phyloP scores from a whole-genome alignment of 805 yeast genomes.

The Saturnispora kantuleensis region DNA sequence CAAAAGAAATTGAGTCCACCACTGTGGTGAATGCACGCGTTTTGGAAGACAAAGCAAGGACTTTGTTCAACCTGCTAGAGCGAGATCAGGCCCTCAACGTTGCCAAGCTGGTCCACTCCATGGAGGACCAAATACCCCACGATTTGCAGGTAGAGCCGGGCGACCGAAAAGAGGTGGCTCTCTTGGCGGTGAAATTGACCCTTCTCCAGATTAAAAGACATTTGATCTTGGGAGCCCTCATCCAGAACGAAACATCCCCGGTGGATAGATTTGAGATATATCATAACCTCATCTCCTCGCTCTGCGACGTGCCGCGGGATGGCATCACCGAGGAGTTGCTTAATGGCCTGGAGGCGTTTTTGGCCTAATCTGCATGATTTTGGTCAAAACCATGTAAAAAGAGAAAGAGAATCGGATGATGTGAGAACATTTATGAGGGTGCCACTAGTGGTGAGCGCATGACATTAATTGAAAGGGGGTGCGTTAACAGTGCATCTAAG shows the following conservation, averaged over 20 bases:
- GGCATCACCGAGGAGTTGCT: conserved; percentile 69
- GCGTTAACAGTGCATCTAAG: no score
- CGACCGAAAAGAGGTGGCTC: conserved; percentile 9
- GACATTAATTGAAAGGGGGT: no score
- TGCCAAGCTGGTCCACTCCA: conserved; percentile 48
- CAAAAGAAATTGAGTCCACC: conserved; percentile 2
- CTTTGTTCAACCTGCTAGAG: conserved; percentile 35
- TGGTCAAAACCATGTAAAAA: no score
- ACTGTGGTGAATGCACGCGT: conserved; percentile 1
- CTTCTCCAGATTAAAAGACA: conserved; percentile 28
- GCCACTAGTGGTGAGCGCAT: no score
- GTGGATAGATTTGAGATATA: conserved; percentile 39
- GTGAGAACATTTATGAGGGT: no score
- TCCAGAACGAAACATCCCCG: conserved; percentile 4
- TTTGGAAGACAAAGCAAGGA: conserved; percentile 22
- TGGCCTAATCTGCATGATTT: conserved; percentile 2
- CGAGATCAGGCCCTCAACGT: conserved; percentile 53
- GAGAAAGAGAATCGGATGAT: no score
- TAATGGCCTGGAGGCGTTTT: conserved; percentile 55
- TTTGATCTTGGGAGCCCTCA: neutral
- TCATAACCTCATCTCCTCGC: conserved; percentile 62
- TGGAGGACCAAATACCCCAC: conserved; percentile 26
- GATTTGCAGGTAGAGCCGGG: conserved; percentile 8
- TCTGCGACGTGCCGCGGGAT: conserved; percentile 70
- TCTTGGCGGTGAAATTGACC: conserved; percentile 25